A percentile compares a stretch with the other conserved stretches of the same genome.
Conservation (phyloP, 2,329 filamentous ascomycete species). For the Orbilia oligospora region DNA sequence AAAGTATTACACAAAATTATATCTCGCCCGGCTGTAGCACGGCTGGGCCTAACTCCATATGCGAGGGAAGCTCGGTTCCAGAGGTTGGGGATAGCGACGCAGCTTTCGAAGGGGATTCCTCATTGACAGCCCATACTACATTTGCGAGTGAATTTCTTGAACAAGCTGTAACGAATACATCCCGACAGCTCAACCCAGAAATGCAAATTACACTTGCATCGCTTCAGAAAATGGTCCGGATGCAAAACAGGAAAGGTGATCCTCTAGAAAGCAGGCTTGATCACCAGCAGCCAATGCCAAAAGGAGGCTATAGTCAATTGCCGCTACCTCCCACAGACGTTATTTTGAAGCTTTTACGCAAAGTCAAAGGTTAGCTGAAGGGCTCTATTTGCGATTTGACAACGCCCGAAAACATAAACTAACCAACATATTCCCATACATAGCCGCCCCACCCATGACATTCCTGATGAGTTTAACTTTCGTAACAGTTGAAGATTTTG, state of each 20-base stretch:
- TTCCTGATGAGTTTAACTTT: constrained; percentile 72
- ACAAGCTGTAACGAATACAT: constrained; percentile 70
- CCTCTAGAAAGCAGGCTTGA: constrained; percentile 69
- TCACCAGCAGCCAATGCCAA: constrained; percentile 69
- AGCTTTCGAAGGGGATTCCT: constrained; percentile 70
- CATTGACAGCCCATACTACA: constrained; percentile 71
- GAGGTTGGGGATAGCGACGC: constrained; percentile 63
- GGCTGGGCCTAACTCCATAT: background rate
- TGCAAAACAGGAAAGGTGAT: constrained; percentile 68
- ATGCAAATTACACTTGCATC: constrained; percentile 72
- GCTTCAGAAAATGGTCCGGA: constrained; percentile 71
- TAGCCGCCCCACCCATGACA: constrained; percentile 70
- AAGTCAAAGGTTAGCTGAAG: constrained; percentile 68
- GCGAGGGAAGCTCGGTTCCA: constrained; percentile 64
- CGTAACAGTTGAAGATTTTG: constrained; percentile 70
- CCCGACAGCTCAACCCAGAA: constrained; percentile 69
- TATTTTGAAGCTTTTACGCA: constrained; percentile 70
- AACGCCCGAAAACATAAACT: background rate
- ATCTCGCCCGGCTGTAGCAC: background rate
- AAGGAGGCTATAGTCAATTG: constrained; percentile 71
- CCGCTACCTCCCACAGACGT: constrained; percentile 72
- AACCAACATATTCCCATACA: background rate
- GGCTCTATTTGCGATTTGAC: constrained; percentile 13
- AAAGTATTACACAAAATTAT: background rate
- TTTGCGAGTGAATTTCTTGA: constrained; percentile 73